Evolutionary conservation across 768 basidiomycete species (phyloP).

Genomic region (Russula lepida): DNA sequence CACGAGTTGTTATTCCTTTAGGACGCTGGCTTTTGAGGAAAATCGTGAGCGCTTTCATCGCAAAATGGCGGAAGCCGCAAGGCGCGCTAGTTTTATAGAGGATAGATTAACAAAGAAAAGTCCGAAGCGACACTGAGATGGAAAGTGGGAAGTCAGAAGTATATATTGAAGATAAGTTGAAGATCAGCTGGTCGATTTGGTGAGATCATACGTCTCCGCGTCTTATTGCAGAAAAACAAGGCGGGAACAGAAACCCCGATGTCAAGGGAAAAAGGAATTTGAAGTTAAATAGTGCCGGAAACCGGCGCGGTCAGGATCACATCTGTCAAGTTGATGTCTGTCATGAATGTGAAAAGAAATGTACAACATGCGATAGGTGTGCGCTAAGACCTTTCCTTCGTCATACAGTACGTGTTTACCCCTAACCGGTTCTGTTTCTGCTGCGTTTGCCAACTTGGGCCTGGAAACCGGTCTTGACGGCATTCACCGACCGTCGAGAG

Average conservation of each 20-base stretch:
- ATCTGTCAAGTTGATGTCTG: constrained; percentile 17
- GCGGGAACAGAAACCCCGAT: constrained; percentile 6
- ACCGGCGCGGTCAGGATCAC: constrained; percentile 6
- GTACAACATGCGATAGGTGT: constrained; percentile 20
- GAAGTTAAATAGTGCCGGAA: constrained; percentile 10
- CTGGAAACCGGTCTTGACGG: constrained; percentile 99
- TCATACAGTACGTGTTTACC: constrained; percentile 6
- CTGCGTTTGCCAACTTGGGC: constrained; percentile 87
- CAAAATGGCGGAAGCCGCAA: constrained; percentile 13
- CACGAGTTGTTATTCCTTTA: constrained; percentile 1
- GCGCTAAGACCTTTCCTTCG: constrained; percentile 12
- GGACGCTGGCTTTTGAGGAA: constrained; percentile 16
- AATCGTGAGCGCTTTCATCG: constrained; percentile 10
- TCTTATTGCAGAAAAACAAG: constrained; percentile 11
- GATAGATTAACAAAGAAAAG: constrained; percentile 11
- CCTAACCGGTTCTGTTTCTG: constrained; percentile 65
- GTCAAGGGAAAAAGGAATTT: constrained; percentile 9
- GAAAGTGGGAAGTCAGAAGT: constrained; percentile 16
- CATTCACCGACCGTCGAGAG: constrained; percentile 81
- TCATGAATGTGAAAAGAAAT: constrained; percentile 15
- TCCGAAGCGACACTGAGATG: constrained; percentile 19
- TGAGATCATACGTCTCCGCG: constrained; percentile 17
- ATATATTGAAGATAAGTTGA: constrained; percentile 16
- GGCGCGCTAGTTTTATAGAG: constrained; percentile 19
- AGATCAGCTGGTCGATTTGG: constrained; percentile 18